phyloP scores from a whole-genome alignment of 495 filamentous ascomycete genomes.

The Acidiella bohemica region DNA sequence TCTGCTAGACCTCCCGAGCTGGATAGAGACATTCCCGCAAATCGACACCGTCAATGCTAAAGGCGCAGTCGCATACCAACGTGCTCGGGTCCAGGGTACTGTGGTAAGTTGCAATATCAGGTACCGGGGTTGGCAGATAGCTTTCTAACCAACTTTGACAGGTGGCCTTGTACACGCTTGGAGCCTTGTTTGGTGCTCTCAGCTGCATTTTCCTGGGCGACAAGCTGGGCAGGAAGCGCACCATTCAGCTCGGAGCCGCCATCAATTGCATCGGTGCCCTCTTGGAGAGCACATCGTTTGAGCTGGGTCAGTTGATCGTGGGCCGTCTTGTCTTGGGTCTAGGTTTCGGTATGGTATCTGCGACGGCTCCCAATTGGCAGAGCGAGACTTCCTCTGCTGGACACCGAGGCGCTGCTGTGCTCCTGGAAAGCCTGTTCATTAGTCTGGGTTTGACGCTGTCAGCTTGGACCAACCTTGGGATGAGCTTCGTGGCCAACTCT shows the following conservation, averaged over 20 bases:
- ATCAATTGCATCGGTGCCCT: conserved; percentile 23
- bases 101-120: too few species aligned
- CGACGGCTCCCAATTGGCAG: conserved; percentile 42
- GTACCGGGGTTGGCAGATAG: too few species aligned
- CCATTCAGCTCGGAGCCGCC: conserved; percentile 22
- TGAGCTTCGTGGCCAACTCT: conserved; percentile 14
- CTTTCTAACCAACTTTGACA: too few species aligned
- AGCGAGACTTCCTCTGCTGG: conserved; percentile 33
- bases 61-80: conserved; percentile 30
- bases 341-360: conserved; percentile 38
- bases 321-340: conserved; percentile 36
- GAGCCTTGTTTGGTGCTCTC: conserved; percentile 23
- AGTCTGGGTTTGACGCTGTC: conserved; percentile 24
- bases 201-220: conserved; percentile 25
- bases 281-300: conserved; percentile 23
- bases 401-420: conserved; percentile 35
- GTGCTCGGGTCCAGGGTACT: conserved; percentile 32
- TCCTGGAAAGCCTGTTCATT: conserved; percentile 38
- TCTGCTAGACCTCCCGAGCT: conserved; percentile 28
- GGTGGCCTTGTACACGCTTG: conserved; percentile 26
- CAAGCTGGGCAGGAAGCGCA: conserved; percentile 21
- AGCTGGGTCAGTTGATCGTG: conserved; percentile 37
- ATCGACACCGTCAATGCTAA: conserved; percentile 39
- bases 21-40: conserved; percentile 36
- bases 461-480: conserved; percentile 11